phyloP scores from a whole-genome alignment of 2,329 filamentous ascomycete genomes.

The Pseudogymnoascus sp. region DNA sequence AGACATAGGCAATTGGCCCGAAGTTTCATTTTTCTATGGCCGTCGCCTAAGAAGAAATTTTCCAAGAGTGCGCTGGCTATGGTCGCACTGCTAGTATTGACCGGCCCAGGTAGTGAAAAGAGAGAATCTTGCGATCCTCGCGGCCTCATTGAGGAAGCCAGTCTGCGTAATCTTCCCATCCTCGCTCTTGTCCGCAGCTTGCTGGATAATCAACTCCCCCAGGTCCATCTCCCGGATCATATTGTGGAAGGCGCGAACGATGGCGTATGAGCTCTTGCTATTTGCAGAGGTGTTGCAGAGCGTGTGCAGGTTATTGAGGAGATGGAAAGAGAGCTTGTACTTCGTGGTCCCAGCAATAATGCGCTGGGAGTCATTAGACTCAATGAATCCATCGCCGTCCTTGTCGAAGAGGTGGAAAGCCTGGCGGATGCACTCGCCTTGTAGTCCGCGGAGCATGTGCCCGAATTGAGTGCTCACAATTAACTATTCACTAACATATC shows the following conservation, averaged over 20 bases:
- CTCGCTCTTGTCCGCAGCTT: conserved; percentile 71
- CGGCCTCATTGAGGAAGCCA: conserved; percentile 91
- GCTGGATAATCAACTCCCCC: conserved; percentile 85
- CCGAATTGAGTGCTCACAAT: conserved; percentile 61
- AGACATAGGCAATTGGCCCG: no score
- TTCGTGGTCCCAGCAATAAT: conserved; percentile 89
- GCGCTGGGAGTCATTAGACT: conserved; percentile 90
- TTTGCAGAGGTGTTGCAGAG: conserved; percentile 90
- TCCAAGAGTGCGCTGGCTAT: no score
- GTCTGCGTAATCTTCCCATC: conserved; percentile 92
- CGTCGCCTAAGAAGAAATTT: no score
- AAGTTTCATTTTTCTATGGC: no score
- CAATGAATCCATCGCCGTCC: conserved; percentile 88
- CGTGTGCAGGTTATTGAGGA: conserved; percentile 82
- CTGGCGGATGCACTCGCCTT: conserved; percentile 92
- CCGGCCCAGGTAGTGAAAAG: conserved; percentile 58
- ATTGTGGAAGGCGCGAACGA: conserved; percentile 96
- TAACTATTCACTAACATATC: no score
- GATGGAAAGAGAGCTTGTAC: conserved; percentile 95
- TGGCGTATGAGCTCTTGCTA: conserved; percentile 94
- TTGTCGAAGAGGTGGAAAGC: conserved; percentile 89
- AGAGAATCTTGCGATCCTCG: conserved; percentile 84
- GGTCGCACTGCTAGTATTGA: no score
- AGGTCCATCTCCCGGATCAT: conserved; percentile 97
- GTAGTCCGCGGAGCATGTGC: conserved; percentile 92